Evolutionary conservation across 2,329 filamentous ascomycete genomes (phyloP), one percentile per base, ranked within the genome.

Genomic region (Hortaea werneckii): DNA sequence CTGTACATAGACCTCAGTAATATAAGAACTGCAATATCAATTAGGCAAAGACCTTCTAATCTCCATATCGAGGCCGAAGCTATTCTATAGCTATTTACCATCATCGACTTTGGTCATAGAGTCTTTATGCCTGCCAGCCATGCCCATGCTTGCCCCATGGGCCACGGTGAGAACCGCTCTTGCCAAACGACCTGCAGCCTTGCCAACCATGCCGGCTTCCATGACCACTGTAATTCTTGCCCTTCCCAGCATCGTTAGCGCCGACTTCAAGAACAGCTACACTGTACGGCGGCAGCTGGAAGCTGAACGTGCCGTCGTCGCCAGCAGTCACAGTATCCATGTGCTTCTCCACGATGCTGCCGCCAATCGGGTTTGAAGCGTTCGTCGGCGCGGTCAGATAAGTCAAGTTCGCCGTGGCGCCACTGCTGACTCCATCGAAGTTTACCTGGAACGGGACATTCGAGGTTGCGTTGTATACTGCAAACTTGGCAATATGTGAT

Each of bases 241-340:
- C 48, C 4, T 37, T 10, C 9, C 51, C 51, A 30, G 42, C 46
- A 13, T 29, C 13, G 5, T 40, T 32, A 7, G 49, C 49, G 12
- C 43, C 39, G 9, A 53, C 37, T 11, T 78, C 74, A 43, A 81
- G 56, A 2, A 80, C 71, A 10, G 75, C 76, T 41, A 80, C 70
- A 52, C 75, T 78, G 47, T 78, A 61, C 51, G 75, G 65, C 0
- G 76, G 77, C 55, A 81, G 49, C 27, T 58, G 65, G 53, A 80
- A 80, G 38, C 60, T 61, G 52, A 80, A 78, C 1, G 54, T 59
- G 2, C 77, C 77, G 27, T 68, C 63, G 3, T 58, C 54, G 11
- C 66, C 68, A 2, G 71, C 74, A 52, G 57, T 63, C 13, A 77
- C 48, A 0, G 59, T 60, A 1, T 55, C 58, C 8, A 58, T 67